Evolutionary conservation across 768 basidiomycete species (phyloP).

Genomic region (Amanita thiersii): DNA sequence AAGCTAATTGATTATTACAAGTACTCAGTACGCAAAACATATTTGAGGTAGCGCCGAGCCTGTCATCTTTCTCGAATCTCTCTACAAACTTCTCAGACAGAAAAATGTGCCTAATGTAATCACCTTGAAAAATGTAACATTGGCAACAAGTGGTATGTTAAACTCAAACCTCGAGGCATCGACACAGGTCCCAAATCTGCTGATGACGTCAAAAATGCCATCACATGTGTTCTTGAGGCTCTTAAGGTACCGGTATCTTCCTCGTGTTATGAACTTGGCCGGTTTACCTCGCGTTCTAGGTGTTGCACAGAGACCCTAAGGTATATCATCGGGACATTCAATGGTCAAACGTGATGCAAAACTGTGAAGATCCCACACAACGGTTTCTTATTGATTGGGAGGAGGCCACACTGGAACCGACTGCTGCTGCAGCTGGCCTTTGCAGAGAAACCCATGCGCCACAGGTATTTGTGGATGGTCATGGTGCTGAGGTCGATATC

Average conservation of each 20-base stretch:
- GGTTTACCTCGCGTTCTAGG: constrained; percentile 11
- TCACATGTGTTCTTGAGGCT: constrained; percentile 14
- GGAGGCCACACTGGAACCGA: constrained; percentile 16
- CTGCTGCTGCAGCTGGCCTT: constrained; percentile 12
- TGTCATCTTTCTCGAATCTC: not conserved
- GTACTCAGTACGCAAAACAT: not conserved
- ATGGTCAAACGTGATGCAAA: constrained; percentile 18
- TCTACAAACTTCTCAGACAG: not conserved
- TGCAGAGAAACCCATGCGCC: constrained; percentile 14
- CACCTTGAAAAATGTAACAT: not conserved
- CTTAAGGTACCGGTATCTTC: constrained; percentile 11
- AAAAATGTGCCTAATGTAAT: not conserved
- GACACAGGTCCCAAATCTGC: constrained; percentile 3
- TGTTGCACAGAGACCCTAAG: constrained; percentile 12
- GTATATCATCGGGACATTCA: constrained; percentile 20
- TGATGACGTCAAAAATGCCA: constrained; percentile 2
- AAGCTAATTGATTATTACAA: not conserved
- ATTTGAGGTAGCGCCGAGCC: not conserved
- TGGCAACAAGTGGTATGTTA: constrained; percentile 1
- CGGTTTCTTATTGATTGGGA: constrained; percentile 25
- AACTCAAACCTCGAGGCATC: constrained; percentile 3
- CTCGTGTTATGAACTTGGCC: not conserved
- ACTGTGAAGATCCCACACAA: constrained; percentile 12
- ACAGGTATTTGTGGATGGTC: constrained; percentile 16
- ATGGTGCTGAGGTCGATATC: constrained; percentile 23